Conservation (phyloP, 495 filamentous ascomycete genomes). For the Coniosporium apollinis region DNA sequence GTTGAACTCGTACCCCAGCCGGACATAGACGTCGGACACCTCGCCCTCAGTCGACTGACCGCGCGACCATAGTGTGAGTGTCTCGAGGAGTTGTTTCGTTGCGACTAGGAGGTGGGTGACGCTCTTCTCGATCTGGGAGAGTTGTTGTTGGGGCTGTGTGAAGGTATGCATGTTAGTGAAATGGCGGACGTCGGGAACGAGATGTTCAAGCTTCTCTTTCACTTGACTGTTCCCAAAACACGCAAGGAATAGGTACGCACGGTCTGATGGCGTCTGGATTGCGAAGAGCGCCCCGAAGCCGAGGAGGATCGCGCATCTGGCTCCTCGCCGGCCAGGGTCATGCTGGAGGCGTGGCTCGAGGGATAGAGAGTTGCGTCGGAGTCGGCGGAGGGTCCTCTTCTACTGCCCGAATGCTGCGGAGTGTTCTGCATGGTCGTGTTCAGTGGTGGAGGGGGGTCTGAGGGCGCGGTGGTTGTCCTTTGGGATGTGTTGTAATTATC, state of each 20-base stretch:
- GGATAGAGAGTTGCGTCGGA: conserved; percentile 4
- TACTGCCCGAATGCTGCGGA: too few species aligned
- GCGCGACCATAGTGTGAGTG: conserved; percentile 91
- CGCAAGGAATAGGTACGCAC: neutral
- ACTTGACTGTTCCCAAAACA: too few species aligned
- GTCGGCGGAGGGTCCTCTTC: too few species aligned
- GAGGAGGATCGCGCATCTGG: conserved; percentile 11
- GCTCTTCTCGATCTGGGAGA: conserved; percentile 94
- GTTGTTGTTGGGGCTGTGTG: conserved; percentile 46
- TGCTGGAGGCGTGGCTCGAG: conserved; percentile 9
- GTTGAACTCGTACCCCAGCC: conserved; percentile 96
- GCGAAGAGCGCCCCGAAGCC: conserved; percentile 13
- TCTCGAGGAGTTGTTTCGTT: conserved; percentile 94
- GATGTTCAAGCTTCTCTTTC: too few species aligned
- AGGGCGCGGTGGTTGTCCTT: too few species aligned
- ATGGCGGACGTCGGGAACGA: too few species aligned
- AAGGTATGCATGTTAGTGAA: too few species aligned
- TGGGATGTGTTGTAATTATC: too few species aligned
- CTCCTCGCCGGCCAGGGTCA: conserved; percentile 14
- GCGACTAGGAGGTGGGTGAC: conserved; percentile 95
- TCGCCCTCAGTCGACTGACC: conserved; percentile 78
- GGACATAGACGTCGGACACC: conserved; percentile 94
- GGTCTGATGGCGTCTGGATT: conserved; percentile 9
- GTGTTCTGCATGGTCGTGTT: too few species aligned
- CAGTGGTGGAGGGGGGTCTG: too few species aligned